These are phyloP conservation scores for Polychaeton citri DNA, from an alignment of 2,329 filamentous ascomycete species.

Conservation along the genomic window DNA sequence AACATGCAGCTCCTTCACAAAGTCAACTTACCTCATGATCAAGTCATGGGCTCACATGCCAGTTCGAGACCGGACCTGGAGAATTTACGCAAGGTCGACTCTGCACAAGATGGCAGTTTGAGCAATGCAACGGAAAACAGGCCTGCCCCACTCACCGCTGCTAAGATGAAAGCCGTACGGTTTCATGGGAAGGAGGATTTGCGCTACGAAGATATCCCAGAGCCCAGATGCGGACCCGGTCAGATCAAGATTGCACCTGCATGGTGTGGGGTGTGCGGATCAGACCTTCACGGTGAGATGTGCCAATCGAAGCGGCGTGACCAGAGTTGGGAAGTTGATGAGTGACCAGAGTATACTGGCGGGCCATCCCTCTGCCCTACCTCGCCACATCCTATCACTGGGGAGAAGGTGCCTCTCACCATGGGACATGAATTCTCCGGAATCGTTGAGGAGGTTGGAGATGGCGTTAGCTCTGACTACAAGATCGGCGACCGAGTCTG, in stretches of 20 bases:
- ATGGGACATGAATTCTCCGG: constrained; percentile 43
- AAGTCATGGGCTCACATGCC: too few relatives aligned
- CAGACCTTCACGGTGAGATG: neutral
- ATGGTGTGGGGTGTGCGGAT: constrained; percentile 22
- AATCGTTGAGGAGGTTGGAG: constrained; percentile 37
- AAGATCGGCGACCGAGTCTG: constrained; percentile 36
- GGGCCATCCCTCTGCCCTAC: constrained; percentile 31
- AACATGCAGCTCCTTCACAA: too few relatives aligned
- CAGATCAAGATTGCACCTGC: constrained; percentile 24
- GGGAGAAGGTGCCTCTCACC: constrained; percentile 37
- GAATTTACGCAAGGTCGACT: neutral
- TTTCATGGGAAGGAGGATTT: constrained; percentile 25
- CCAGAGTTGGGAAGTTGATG: constrained; percentile 3
- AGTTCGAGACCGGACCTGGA: neutral
- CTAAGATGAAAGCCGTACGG: constrained; percentile 23
- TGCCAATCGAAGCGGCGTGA: neutral
- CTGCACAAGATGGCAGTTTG: neutral
- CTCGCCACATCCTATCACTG: constrained; percentile 41
- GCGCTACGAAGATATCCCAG: constrained; percentile 21
- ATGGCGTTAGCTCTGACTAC: constrained; percentile 33
- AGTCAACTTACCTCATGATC: too few relatives aligned
- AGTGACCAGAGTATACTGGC: constrained; percentile 22
- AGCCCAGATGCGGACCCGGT: constrained; percentile 19
- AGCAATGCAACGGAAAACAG: neutral
- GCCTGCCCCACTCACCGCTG: constrained; percentile 1